Evolutionary conservation across 176 grass and related monocot species (phyloP), one percentile per base, ranked within the genome.

Genomic region (Tillandsia leiboldiana): DNA sequence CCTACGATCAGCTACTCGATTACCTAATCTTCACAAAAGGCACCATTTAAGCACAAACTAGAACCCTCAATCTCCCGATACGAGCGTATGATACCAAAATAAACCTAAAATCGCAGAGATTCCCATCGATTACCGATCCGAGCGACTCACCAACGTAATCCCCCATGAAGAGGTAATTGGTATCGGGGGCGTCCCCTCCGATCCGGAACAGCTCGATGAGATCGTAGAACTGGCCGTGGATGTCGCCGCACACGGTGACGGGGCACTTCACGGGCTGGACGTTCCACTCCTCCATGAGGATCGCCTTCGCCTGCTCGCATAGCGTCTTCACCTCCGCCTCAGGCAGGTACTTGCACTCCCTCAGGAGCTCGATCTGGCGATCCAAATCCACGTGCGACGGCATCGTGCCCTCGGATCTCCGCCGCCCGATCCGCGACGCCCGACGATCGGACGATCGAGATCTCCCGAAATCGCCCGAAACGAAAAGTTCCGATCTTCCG

Each of bases 141-240:
- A 61, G n/a, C 8, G 2, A 74, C 83, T 52, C 23, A 96, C 92
- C 92, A 18, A 96, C 92, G 65, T 96, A 96, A 80, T 96, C 92
- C 33, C 92, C 92, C 92, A 96, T 96, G 70, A 96, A 96, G 67
- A 96, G 92, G 67, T 96, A 96, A 83, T 96, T 96, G 29, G 92
- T 96, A 62, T 96, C 92, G 12, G 92, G 92, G 33, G 88, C 84
- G 53, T 96, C 92, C 24, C 92, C 92, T 52, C 92, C 92, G 76
- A 96, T 96, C 78, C 83, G 85, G 80, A 96, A 96, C 73, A 96
- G 83, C 88, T 96, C 92, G 76, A 96, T 84, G 75, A 96, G 92
- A 87, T 96, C 92, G 71, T 96, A 87, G 78, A 96, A 92, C 86
- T 96, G 92, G 9, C 92, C 92, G 75, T 96, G 92, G 76, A 96